These are phyloP conservation scores for Solanum commersonii DNA, from an alignment of 257 asterid species.

Conservation along the genomic window DNA sequence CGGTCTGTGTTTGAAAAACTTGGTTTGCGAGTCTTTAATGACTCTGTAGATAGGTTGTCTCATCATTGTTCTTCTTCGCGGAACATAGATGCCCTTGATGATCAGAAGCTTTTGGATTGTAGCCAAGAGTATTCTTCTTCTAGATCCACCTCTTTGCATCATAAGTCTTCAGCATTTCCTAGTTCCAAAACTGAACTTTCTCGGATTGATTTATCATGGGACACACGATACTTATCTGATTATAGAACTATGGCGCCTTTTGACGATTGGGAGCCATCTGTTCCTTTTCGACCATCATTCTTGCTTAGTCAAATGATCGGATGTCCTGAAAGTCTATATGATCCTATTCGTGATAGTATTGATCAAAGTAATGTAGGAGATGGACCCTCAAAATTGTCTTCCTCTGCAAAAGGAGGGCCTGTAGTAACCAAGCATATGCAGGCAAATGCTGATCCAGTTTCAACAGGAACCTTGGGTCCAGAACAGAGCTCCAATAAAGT, in stretches of 20 bases:
- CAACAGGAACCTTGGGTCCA: constrained; percentile 9
- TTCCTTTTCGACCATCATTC: constrained; percentile 64
- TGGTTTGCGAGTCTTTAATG: constrained; percentile 11
- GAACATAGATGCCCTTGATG: constrained; percentile 21
- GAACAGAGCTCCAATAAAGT: constrained; percentile 16
- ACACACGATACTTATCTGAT: constrained; percentile 13
- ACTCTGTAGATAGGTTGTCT: constrained; percentile 20
- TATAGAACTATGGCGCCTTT: constrained; percentile 18
- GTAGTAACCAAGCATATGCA: constrained; percentile 21
- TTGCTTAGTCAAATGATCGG: constrained; percentile 40
- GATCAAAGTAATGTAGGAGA: constrained; percentile 24
- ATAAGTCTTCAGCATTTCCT: constrained; percentile 30
- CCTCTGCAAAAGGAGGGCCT: constrained; percentile 46
- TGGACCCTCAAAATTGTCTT: constrained; percentile 18
- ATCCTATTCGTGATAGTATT: constrained; percentile 37
- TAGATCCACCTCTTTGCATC: constrained; percentile 29
- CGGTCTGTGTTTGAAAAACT: constrained; percentile 11
- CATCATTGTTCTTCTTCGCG: constrained; percentile 38
- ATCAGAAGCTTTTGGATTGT: constrained; percentile 21
- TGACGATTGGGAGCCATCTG: constrained; percentile 70
- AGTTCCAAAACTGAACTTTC: constrained; percentile 33
- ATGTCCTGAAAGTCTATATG: constrained; percentile 29
- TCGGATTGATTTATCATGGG: constrained; percentile 14
- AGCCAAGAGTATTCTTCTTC: constrained; percentile 29
- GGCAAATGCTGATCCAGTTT: constrained; percentile 14